These are phyloP conservation scores for Cenchrus fungigraminus DNA, from an alignment of 176 grass and related monocot species.

Conservation along the genomic window DNA sequence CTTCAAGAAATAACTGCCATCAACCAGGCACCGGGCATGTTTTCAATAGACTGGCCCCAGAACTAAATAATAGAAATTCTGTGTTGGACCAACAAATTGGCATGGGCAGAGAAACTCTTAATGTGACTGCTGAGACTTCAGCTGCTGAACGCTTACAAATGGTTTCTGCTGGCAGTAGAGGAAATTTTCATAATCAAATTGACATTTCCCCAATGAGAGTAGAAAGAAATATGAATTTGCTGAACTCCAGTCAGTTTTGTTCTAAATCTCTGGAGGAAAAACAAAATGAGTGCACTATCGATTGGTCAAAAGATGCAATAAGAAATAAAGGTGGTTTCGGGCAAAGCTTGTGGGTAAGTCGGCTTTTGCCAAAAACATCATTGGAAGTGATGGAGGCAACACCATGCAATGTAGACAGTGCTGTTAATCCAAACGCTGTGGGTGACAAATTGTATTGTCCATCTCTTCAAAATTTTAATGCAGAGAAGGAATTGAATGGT, in stretches of 20 bases:
- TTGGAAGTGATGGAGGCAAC: slow-evolving; percentile 43
- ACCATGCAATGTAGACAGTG: slow-evolving; percentile 51
- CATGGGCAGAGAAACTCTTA: slow-evolving; percentile 36
- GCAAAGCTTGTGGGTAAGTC: slow-evolving; percentile 81
- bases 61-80: slow-evolving; percentile 26
- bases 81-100: slow-evolving; percentile 21
- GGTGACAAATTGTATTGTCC: slow-evolving; percentile 33
- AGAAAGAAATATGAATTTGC: slow-evolving; percentile 36
- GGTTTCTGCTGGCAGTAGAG: slow-evolving; percentile 38
- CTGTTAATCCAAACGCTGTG: slow-evolving; percentile 37
- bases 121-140: slow-evolving; percentile 28
- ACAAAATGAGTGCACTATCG: slow-evolving; percentile 38
- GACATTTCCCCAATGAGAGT: slow-evolving; percentile 35
- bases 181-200: slow-evolving; percentile 38
- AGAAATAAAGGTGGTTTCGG: slow-evolving; percentile 39
- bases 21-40: slow-evolving; percentile 47
- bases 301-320: slow-evolving; percentile 38
- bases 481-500: slow-evolving; percentile 45
- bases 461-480: slow-evolving; percentile 28
- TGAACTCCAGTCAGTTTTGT: slow-evolving; percentile 48
- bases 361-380: slow-evolving; percentile 70
- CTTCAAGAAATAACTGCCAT: slow-evolving; percentile 42
- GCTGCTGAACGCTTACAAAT: slow-evolving; percentile 24
- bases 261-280: slow-evolving; percentile 46
- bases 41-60: slow-evolving; percentile 23